Conservation (phyloP, 2,329 filamentous ascomycete genomes). For the Thelonectria blattea region DNA sequence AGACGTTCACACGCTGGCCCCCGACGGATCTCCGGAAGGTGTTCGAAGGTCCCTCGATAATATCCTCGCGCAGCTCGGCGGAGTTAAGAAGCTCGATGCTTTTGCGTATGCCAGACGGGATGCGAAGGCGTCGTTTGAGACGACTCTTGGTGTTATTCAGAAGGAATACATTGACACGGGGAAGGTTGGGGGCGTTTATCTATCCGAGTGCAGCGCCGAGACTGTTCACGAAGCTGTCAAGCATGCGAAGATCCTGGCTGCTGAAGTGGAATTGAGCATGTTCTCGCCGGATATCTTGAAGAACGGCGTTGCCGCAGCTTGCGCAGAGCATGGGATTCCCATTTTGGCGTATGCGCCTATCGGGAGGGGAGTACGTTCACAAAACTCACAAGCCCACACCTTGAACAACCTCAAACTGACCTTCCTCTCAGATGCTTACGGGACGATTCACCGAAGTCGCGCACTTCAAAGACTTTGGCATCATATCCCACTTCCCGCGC, state of each 20-base stretch:
- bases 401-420: too few relatives aligned
- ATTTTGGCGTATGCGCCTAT: slow-evolving; percentile 77
- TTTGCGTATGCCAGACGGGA: slow-evolving; percentile 67
- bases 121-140: slow-evolving; percentile 51
- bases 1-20: slow-evolving; percentile 42
- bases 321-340: slow-evolving; percentile 69
- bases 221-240: slow-evolving; percentile 57
- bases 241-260: slow-evolving; percentile 52
- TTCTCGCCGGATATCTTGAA: slow-evolving; percentile 54
- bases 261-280: slow-evolving; percentile 62
- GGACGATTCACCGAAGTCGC: slow-evolving; percentile 36
- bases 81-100: slow-evolving; percentile 65
- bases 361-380: slow-evolving; percentile 55
- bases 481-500: slow-evolving; percentile 51
- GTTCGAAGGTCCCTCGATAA: slow-evolving; percentile 64
- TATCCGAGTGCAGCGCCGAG: slow-evolving; percentile 57
- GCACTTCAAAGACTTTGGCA: slow-evolving; percentile 32
- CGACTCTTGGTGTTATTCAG: slow-evolving; percentile 50
- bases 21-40: slow-evolving; percentile 59
- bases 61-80: slow-evolving; percentile 47
- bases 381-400: too few relatives aligned
- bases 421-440: slow-evolving; percentile 36
- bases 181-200: slow-evolving; percentile 56
- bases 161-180: slow-evolving; percentile 58
- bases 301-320: slow-evolving; percentile 61